Percentiles rank a stretch among this genome's conserved stretches.
Conservation (phyloP, 169 alveolate genomes). For the Sarcocystis neurona region DNA sequence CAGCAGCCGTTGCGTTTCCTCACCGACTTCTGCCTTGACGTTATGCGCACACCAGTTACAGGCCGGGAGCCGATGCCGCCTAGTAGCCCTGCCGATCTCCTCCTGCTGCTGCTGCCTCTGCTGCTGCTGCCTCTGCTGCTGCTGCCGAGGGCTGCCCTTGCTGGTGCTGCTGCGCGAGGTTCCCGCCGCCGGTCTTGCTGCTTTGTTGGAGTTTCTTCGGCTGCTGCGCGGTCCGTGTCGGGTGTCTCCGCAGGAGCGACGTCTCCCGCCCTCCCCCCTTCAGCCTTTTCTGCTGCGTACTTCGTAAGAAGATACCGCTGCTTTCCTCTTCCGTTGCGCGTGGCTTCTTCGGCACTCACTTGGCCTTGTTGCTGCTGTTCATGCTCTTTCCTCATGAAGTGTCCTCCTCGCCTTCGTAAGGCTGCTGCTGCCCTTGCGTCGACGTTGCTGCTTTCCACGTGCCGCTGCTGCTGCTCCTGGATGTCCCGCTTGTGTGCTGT, state of each 20-base stretch:
- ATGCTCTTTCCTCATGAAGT: not conserved
- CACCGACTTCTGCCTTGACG: no score
- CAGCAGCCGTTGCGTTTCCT: no score
- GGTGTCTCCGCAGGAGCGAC: not conserved
- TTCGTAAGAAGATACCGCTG: not conserved
- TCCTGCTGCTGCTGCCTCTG: not conserved
- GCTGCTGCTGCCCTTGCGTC: not conserved
- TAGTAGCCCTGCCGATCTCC: not conserved
- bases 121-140: no score
- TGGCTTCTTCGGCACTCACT: not conserved
- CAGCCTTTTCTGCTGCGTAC: not conserved
- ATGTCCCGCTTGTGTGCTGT: not conserved
- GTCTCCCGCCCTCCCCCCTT: not conserved
- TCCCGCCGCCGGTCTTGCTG: not conserved
- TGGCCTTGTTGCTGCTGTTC: not conserved
- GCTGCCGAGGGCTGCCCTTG: no score
- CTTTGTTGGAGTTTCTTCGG: not conserved
- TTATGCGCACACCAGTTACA: not conserved
- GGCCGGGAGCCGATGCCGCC: not conserved
- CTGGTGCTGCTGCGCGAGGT: not conserved
- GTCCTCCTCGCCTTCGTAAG: not conserved
- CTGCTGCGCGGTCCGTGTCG: slow-evolving; percentile 13
- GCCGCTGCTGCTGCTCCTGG: not conserved
- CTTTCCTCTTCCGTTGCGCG: not conserved
- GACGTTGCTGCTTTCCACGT: not conserved